These are phyloP conservation scores for Xylaria longipes DNA, from an alignment of 495 filamentous ascomycete species.

Conservation along the genomic window DNA sequence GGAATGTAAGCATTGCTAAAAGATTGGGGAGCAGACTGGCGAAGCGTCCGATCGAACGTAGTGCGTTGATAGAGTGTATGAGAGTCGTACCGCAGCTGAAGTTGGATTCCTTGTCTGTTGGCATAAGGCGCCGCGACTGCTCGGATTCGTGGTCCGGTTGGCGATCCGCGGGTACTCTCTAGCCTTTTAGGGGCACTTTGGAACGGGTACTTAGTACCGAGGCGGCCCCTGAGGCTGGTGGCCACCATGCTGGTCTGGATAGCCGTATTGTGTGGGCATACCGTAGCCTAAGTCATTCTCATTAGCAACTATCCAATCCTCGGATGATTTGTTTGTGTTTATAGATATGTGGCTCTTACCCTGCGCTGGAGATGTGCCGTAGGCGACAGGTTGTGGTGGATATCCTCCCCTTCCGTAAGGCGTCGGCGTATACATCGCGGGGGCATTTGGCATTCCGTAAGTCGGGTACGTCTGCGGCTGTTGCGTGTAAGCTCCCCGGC, in stretches of 20 bases:
- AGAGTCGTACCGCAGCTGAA: background rate
- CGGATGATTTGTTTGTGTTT: background rate
- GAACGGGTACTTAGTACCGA: slow-evolving; percentile 32
- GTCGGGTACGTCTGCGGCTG: slow-evolving; percentile 39
- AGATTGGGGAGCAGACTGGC: background rate
- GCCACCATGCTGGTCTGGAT: slow-evolving; percentile 44
- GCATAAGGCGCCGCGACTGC: background rate
- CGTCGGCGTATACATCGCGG: slow-evolving; percentile 32
- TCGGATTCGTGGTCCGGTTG: background rate
- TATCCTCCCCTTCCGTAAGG: slow-evolving; percentile 42
- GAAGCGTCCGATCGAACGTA: background rate
- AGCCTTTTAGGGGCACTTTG: background rate
- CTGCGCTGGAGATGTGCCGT: slow-evolving; percentile 49
- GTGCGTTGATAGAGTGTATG: background rate
- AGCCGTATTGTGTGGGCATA: slow-evolving; percentile 41
- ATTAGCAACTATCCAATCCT: background rate
- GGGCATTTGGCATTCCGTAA: slow-evolving; percentile 37
- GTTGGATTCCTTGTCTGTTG: background rate
- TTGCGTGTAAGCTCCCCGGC: slow-evolving; percentile 51
- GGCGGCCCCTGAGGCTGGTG: slow-evolving; percentile 45
- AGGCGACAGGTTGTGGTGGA: slow-evolving; percentile 36
- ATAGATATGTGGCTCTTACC: slow-evolving; percentile 37
- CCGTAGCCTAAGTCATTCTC: slow-evolving; percentile 29
- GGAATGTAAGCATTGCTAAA: slow-evolving; percentile 5
- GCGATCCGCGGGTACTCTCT: background rate